Conservation (phyloP, 2,329 filamentous ascomycete species). For the Sphaerulina musiva region DNA sequence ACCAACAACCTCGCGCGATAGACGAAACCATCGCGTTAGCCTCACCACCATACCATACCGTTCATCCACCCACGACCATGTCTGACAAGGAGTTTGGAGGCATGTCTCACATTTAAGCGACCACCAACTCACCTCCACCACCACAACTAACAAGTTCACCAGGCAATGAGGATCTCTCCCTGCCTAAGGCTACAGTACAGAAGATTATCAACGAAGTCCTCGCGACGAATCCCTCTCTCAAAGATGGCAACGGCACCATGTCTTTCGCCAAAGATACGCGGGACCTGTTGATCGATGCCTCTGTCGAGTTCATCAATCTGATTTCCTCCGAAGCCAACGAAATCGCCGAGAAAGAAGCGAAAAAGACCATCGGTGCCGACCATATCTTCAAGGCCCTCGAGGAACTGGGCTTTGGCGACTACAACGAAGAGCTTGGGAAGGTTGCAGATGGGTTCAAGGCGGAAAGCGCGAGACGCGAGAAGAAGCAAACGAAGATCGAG, state of each 20-base stretch:
- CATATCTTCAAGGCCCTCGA: slow-evolving; percentile 94
- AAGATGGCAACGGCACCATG: slow-evolving; percentile 44
- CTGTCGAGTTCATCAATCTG: slow-evolving; percentile 97
- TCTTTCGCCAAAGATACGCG: slow-evolving; percentile 92
- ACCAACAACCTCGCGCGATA: not conserved
- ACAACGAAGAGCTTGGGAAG: slow-evolving; percentile 78
- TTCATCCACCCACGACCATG: slow-evolving; percentile 34
- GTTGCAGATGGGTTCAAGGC: slow-evolving; percentile 83
- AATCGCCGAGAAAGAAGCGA: slow-evolving; percentile 96
- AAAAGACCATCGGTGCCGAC: slow-evolving; percentile 98
- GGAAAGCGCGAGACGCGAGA: slow-evolving; percentile 53
- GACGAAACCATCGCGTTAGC: not conserved
- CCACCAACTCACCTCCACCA: not conserved
- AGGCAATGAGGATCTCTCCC: slow-evolving; percentile 55
- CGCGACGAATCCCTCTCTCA: slow-evolving; percentile 54
- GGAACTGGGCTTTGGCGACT: slow-evolving; percentile 86
- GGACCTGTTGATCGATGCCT: slow-evolving; percentile 94
- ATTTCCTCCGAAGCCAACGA: slow-evolving; percentile 99
- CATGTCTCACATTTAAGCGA: slow-evolving; percentile 29
- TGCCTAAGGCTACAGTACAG: slow-evolving; percentile 61
- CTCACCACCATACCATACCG: not conserved
- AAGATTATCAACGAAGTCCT: slow-evolving; percentile 94
- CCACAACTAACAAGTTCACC: slow-evolving; percentile 6
- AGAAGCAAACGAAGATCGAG: slow-evolving; percentile 95
- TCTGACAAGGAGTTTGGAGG: slow-evolving; percentile 51